These are phyloP conservation scores for Leptographium galeiforme DNA, from an alignment of 2,329 filamentous ascomycete genomes.

Conservation along the genomic window DNA sequence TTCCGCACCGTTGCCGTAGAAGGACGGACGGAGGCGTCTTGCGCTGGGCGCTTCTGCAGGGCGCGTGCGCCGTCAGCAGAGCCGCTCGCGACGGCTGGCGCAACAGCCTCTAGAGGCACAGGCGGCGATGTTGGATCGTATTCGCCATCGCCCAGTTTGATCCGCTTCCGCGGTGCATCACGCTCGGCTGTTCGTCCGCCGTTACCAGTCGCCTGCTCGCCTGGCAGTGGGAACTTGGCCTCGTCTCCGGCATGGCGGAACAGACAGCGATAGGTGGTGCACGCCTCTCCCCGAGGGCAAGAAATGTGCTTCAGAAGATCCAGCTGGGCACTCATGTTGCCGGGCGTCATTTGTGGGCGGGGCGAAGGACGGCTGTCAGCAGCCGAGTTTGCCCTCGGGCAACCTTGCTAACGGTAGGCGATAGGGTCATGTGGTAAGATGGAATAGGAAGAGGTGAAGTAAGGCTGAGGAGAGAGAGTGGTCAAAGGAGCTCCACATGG, in stretches of 20 bases:
- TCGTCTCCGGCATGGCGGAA: conserved; percentile 10
- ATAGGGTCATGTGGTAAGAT: background rate
- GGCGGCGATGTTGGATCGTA: background rate
- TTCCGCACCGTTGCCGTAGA: background rate
- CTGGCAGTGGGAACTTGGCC: background rate
- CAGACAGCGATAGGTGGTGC: conserved; percentile 12
- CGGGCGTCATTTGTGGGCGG: background rate
- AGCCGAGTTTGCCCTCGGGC: background rate
- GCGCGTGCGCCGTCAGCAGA: too few relatives aligned
- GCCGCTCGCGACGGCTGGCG: too few relatives aligned
- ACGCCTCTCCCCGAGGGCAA: conserved; percentile 12
- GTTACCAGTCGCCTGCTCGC: background rate
- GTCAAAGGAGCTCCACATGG: background rate
- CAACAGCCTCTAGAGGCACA: background rate
- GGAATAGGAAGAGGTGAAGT: background rate
- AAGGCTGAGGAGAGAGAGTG: background rate
- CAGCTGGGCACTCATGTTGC: conserved; percentile 7
- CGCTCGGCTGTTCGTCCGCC: too few relatives aligned
- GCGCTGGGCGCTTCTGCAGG: background rate
- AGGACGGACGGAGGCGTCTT: too few relatives aligned
- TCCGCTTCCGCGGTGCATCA: background rate
- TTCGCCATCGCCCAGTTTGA: background rate
- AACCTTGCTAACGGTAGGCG: background rate
- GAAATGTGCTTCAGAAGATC: conserved; percentile 13
- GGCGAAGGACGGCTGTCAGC: too few relatives aligned